Base-by-base conservation (phyloP, 192 early-diverging fungal species). In the Entomortierella beljakovae region DNA sequence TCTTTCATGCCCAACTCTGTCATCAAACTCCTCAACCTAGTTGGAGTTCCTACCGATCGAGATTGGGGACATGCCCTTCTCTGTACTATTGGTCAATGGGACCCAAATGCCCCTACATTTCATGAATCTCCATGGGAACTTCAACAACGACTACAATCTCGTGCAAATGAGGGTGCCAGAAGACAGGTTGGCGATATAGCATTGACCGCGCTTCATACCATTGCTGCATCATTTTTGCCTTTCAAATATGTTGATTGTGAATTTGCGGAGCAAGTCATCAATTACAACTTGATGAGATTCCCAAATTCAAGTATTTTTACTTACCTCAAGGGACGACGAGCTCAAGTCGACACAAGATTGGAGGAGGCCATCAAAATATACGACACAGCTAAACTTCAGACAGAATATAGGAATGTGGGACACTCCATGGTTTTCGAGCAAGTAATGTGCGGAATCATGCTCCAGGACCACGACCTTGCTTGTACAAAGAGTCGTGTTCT, bases 361-460 rank as follows among this genome's bases (percentile, higher is more conserved):
- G 82, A 79, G 3, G 79, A 83, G 2, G 90, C 94, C 0, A 88
- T 93, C 15, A 81, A n/a, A 5, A 84, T 90, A 29, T 92, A 93
- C 55, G 72, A 83, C 26, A 46, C 67, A 31, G 85, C 87, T 3
- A 82, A 91, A 28, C 73, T 79, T 1, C 80, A 90, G 48, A 60
- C 76, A 13, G 86, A 91, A n/a, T 97, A 93, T 94, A 81, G 85
- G 23, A 94, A 94, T 71, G 80, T 97, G 43, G 87, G 88, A 43
- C 94, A 97, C 68, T 84, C 93, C 15, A 92, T 88, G 38, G 85
- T 87, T 28, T 95, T 94, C 90, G 95, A 96, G 71, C 82, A 92
- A 25, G 86, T 90, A 0, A 72, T 92, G 37, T 91, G 90, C 60
- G 82, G 86, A 33, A 88, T 91, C 73, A 82, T 91, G 40, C 68